Evolutionary conservation across 2,329 filamentous ascomycete genomes (phyloP), one percentile per base, ranked within the genome.

Genomic region (Phyllosticta citribraziliensis): DNA sequence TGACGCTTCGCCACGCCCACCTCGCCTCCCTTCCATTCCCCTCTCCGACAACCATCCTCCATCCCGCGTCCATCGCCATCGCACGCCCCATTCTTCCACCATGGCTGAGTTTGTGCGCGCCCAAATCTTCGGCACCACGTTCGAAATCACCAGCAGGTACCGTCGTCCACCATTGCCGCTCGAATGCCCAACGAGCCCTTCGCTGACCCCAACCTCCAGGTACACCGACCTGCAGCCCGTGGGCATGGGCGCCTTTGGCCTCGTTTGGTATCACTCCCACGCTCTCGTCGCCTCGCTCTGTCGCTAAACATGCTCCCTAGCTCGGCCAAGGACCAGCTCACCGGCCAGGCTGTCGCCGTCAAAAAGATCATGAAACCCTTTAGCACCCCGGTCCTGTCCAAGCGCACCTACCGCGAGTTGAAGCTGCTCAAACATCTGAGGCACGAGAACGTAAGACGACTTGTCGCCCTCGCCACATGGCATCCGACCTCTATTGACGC

Each of bases 351-450:
- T 77, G 94, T 99, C 64, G 94, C 94, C 63, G 92, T 99, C 74
- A 99, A 99, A 84, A 99, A 99, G 85, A 99, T 99, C 73, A 97
- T 99, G 93, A 99, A 97, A 82, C 94, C 94, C 10, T 99, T 99
- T 79, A 97, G 92, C 82, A 99, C 94, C n/a, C 92, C 94, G 1
- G 94, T 99, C 63, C 82, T 99, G 55, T 94, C 94, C 63, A 99
- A 99, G 82, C 85, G 94, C 73, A 99, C 94, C 67, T 99, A 99
- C 76, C 87, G 94, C 72, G 94, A 99, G 77, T 80, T 99, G 73
- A 99, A 97, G 81, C 84, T 99, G 65, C 81, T 99, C 71, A 99
- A 97, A 81, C 94, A 99, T 73, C 81, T 99, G 64, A 87, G 87
- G 73, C 94, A 99, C 75, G 94, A 99, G 79, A 99, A 99, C 79